Percentiles rank a stretch among this genome's conserved stretches.
phyloP scores from a whole-genome alignment of 2,329 filamentous ascomycete genomes.

The Ascomycota sp. region DNA sequence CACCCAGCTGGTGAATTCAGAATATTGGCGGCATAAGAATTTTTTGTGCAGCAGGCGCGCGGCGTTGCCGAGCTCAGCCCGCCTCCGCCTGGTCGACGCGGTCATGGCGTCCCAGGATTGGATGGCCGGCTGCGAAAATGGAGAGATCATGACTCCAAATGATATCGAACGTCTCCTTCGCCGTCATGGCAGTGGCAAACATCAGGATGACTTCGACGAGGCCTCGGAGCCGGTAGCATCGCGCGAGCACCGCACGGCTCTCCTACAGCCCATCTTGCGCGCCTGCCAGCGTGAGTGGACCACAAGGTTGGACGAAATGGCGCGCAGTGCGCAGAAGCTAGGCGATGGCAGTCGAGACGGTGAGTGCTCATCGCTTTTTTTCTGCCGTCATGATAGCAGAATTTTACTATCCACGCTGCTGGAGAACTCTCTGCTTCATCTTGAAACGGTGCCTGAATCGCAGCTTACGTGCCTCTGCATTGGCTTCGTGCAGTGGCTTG shows the following conservation, averaged over 20 bases:
- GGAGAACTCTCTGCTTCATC: too few relatives aligned
- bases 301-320: slow-evolving; percentile 19
- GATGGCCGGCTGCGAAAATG: too few relatives aligned
- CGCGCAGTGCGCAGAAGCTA: slow-evolving; percentile 26
- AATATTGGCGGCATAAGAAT: too few relatives aligned
- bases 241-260: slow-evolving; percentile 7
- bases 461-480: too few relatives aligned
- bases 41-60: too few relatives aligned
- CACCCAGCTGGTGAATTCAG: too few relatives aligned
- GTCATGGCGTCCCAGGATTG: too few relatives aligned
- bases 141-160: slow-evolving; percentile 12
- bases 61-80: too few relatives aligned
- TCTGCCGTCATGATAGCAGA: not conserved
- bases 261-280: slow-evolving; percentile 18
- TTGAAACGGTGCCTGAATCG: too few relatives aligned
- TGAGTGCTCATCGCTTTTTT: slow-evolving; percentile 13
- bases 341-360: slow-evolving; percentile 35
- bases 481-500: slow-evolving; percentile 23
- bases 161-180: slow-evolving; percentile 18
- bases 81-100: too few relatives aligned
- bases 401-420: too few relatives aligned
- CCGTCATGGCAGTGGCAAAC: slow-evolving; percentile 10
- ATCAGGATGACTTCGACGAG: slow-evolving; percentile 9
- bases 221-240: slow-evolving; percentile 6
- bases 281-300: slow-evolving; percentile 20